Evolutionary conservation across 2,329 filamentous ascomycete genomes (phyloP), one percentile per base, ranked within the genome.

Genomic region (Cercospora sp.): DNA sequence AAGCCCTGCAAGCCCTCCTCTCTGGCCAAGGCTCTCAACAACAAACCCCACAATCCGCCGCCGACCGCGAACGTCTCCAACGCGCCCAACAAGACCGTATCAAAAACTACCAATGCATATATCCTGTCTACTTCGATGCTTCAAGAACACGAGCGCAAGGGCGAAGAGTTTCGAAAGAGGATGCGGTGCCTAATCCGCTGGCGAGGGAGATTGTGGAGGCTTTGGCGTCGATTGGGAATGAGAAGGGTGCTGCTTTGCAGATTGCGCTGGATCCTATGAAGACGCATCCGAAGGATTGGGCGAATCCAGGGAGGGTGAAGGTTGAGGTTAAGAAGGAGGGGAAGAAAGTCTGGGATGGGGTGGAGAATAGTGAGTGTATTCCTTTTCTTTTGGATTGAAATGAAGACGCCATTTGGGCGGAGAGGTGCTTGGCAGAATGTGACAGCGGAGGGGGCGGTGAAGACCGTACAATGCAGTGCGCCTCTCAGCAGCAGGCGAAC

Each of bases 261-360:
- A 89, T 90, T 53, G 89, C 95, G 7, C 91, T 97, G 79, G 95
- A 99, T 82, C 92, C 94, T 1, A 91, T 91, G 77, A 97, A 97
- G 84, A 87, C 89, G 69, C 95, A 99, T 80, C 95, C 95, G 6
- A 94, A 95, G 82, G 95, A 99, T 83, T 99, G 95, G 95, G 90
- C 91, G 66, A 99, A 99, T 82, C 95, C 95, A 12, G 95, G 95
- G 3, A 87, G 95, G 67, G 92, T 98, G 70, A 89, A 92, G 74
- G 88, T 98, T 60, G 82, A 90, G 76, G 83, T 97, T 65, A 90
- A 88, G 79, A 88, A 86, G 70, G 83, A 87, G 68, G 87, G 86
- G 36, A 80, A 80, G 70, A 76, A 81, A 57, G 75, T 84, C 42
- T 85, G 84, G 28, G 69, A 70, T 39, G 81, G 80, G 31, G 83